Evolutionary conservation across 805 yeast genomes (phyloP).

Genomic region (Myxozyma geophila): DNA sequence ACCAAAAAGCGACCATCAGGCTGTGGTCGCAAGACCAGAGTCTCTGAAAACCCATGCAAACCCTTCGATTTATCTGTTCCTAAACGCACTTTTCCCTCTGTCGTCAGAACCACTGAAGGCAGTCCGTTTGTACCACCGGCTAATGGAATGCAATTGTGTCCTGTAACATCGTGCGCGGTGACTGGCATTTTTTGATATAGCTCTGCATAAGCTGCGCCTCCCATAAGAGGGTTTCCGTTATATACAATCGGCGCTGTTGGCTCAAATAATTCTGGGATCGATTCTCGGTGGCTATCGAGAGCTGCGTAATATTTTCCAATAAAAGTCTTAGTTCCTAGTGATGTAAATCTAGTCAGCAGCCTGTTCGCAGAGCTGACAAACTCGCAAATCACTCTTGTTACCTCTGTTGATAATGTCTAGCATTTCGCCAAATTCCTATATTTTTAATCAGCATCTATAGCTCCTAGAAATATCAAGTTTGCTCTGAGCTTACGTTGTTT

Average conservation of each 20-base stretch:
- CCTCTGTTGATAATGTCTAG: constrained; percentile 29
- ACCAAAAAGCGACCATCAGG: constrained; percentile 40
- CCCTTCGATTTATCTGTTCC: constrained; percentile 43
- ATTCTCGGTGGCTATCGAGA: constrained; percentile 43
- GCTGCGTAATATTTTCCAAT: constrained; percentile 43
- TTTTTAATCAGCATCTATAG: not conserved
- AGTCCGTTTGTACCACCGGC: constrained; percentile 29
- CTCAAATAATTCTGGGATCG: constrained; percentile 37
- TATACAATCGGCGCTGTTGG: constrained; percentile 48
- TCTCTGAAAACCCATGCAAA: constrained; percentile 44
- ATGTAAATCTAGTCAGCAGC: not conserved
- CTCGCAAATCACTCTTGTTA: not conserved
- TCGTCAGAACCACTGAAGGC: constrained; percentile 42
- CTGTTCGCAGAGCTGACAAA: not conserved
- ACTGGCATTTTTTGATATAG: constrained; percentile 46
- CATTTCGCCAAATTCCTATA: constrained; percentile 20
- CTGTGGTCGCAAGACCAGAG: constrained; percentile 32
- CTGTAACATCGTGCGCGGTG: constrained; percentile 45
- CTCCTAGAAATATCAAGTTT: not conserved
- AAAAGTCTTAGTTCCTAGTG: constrained; percentile 52
- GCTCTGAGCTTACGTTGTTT: not conserved
- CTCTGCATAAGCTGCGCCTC: constrained; percentile 46
- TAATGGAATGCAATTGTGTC: constrained; percentile 48
- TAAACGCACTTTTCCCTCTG: constrained; percentile 46
- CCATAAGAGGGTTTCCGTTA: constrained; percentile 51